Percentiles rank a stretch among this genome's conserved stretches.
These are phyloP conservation scores for Paracorniculantispora psalliotae DNA, from an alignment of 2,329 filamentous ascomycete species.

Conservation along the genomic window DNA sequence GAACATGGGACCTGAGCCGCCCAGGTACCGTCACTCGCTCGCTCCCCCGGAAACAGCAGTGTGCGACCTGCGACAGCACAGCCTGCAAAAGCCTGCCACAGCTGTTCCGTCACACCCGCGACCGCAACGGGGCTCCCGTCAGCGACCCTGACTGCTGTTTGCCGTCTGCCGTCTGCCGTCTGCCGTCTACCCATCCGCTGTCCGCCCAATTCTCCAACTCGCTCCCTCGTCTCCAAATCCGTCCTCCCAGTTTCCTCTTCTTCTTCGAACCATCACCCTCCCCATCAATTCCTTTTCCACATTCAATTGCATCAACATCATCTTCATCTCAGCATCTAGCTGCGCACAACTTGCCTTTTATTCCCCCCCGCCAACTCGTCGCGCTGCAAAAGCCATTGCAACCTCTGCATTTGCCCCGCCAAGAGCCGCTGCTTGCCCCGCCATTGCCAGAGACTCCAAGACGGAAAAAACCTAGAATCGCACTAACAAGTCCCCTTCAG, in stretches of 20 bases:
- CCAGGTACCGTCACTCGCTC: background rate
- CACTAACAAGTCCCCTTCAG: conserved; percentile 6
- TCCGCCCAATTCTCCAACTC: background rate
- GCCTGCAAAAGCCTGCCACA: background rate
- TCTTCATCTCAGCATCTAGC: background rate
- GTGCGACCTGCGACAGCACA: too few relatives aligned
- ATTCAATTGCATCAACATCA: background rate
- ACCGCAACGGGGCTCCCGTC: background rate
- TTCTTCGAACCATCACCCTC: background rate
- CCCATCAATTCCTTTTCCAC: background rate
- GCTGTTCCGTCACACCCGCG: background rate
- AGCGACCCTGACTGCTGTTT: too few relatives aligned
- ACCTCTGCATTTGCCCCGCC: conserved; percentile 5
- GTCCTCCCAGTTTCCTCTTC: background rate
- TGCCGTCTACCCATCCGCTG: too few relatives aligned
- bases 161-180: too few relatives aligned
- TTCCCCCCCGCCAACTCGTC: background rate
- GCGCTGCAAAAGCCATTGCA: background rate
- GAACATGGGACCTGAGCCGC: background rate
- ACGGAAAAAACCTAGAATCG: too few relatives aligned
- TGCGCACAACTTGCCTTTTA: background rate
- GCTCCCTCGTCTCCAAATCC: conserved; percentile 1
- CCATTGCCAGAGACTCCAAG: conserved; percentile 3
- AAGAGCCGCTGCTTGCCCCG: conserved; percentile 1
- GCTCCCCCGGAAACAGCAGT: too few relatives aligned